Evolutionary conservation across 2,329 filamentous ascomycete genomes (phyloP), one percentile per base, ranked within the genome.

Genomic region (Malbranchea zuffiana): DNA sequence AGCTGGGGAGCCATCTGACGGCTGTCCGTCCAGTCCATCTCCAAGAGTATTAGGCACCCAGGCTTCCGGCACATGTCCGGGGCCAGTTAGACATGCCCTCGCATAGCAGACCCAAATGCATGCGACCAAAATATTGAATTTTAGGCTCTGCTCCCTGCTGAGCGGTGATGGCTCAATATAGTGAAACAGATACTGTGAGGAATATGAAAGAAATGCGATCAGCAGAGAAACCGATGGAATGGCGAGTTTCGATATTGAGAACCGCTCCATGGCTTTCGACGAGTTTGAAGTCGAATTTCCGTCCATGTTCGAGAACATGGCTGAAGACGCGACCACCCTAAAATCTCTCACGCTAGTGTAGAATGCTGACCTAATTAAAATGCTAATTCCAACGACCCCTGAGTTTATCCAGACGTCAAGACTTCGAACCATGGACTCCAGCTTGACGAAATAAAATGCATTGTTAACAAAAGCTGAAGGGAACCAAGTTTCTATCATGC

Each of bases 31-130:
- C 3, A 49, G 39, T 7, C 48, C 43, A 15, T n/a, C 19, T n/a
- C 10, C 4, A 8, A 17, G 20, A 2, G 43, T 45, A 12, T 35
- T 20, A 6, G 47, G 47, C 24, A 46, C 46, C 53, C 64, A 69
- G 16, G 59, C 54, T 17, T 54, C 54, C 0, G 72, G 69, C 7
- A 78, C 62, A 6, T 50, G 59, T 1, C 75, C 75, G 0, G 75
- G 71, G 49, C 78, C 66, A 32, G 71, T 72, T 37, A 64, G 66
- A 40, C 75, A 76, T n/a, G 72, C 65, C 44, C 70, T 60, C 39
- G 63, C 67, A 50, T 78, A 79, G 46, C 67, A 74, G 31, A 78
- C 64, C 54, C 73, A 67, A 17, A 77, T 67, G 43, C 68, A 68
- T 3, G 60, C 48, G 2, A 76, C 60, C 25, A 75, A 56, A 2